Base-by-base conservation (phyloP, 306 rosid genomes). In the Vigna trinervia region DNA sequence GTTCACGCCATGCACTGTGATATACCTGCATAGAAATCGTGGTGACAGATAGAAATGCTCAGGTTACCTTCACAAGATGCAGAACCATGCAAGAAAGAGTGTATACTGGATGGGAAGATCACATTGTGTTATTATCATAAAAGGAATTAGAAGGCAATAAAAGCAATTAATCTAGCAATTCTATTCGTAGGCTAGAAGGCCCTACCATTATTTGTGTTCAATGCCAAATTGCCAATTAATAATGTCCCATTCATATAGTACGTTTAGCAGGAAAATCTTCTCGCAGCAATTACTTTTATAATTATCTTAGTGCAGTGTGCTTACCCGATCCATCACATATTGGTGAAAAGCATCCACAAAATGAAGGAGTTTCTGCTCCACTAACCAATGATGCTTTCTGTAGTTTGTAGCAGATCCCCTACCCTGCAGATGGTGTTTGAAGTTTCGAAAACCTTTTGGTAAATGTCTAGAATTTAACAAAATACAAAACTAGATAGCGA, bases 1-100 rank as follows among this genome's bases (percentile, higher is more conserved):
- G 92, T 82, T 95, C 98, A 66, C 82, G 96, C 98, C 98, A 95
- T 68, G 98, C 98, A 90, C 97, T 95, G 84, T 95, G 98, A 85
- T 95, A 95, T 77, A 95, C 98, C 97, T 95, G 93, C 81, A 84
- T 67, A 80, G 38, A 8, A 79, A 76, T 75, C 75, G 75, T 47
- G 78, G 76, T 78, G 71, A 82, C 79, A 73, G 72, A 83, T 70
- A 61, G 69, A 83, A 60, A 41, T 69, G 43, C 70, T 63, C 73
- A 53, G 48, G 84, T 78, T 78, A 71, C 63, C 17, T 60, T 73
- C 57, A 51, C 64, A 82, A 61, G 45, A 80, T 36, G 78, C 47
- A 56, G 73, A 75, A 75, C n/a, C 68, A 36, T 39, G 52, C 10
- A 22, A 76, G 64, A 56, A 81, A 11, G 57, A 48, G 52, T 23